Evolutionary conservation across 192 early-diverging fungal genomes (phyloP), one percentile per base, ranked within the genome.

Genomic region (Backusella psychrophila): DNA sequence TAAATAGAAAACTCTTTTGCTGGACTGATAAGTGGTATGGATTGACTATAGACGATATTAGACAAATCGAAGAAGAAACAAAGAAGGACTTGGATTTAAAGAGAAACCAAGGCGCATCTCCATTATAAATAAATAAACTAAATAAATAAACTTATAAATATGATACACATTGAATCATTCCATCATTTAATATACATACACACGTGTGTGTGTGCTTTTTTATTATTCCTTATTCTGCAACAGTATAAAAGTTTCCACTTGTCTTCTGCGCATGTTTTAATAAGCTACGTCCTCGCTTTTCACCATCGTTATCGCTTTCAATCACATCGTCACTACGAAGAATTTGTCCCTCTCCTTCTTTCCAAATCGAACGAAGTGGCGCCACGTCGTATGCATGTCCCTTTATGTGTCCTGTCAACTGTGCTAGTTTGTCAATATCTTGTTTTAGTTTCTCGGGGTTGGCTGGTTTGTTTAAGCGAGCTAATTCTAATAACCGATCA

Each of bases 1-100:
- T 44, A 44, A 53, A 26, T 68, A 81, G 80, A 66, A 91, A 94
- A 84, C 78, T 94, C 59, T 94, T 93, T 72, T 94, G 90, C 71
- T 89, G 89, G 71, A 93, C 91, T 78, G 93, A 94, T 67, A 82
- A 84, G 52, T 94, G 93, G 93, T 85, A 83, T 74, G 92, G 92
- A n/a, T 87, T 94, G 85, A 87, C 89, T 3, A 92, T 94, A 75
- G 86, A 93, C 35, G 87, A 91, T 68, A 86, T 94, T 44, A 82
- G 93, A 69, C 82, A 81, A 38, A 71, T 90, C 56, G 93, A 94
- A 75, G 89, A 87, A 66, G 86, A 90, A 66, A 92, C 90, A 4
- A 90, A 90, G 75, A 82, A 87, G 67, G 89, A 90, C 14, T 76
- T 93, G 44, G 82, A 88, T 49, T 82, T 88, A 36, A 77, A 75